Conservation (phyloP, 2,329 filamentous ascomycete genomes). For the Colletotrichum cereale region DNA sequence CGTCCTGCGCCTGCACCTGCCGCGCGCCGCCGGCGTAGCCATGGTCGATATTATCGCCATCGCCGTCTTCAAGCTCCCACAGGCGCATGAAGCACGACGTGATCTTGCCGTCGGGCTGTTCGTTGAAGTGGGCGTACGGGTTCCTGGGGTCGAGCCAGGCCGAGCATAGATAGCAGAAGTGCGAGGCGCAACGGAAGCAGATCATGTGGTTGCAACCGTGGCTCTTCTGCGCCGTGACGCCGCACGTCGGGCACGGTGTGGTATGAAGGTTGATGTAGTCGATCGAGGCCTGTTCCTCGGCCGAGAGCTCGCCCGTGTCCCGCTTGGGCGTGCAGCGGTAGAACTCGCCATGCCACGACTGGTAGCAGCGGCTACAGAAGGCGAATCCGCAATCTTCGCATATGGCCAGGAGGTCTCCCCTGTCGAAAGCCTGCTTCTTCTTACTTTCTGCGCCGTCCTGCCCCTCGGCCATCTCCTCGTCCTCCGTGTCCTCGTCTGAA, state of each 20-base stretch:
- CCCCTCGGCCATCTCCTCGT: constrained; percentile 50
- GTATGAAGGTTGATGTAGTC: constrained; percentile 87
- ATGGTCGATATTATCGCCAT: constrained; percentile 68
- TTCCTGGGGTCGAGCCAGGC: constrained; percentile 86
- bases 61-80: constrained; percentile 90
- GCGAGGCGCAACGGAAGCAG: constrained; percentile 88
- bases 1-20: constrained; percentile 1
- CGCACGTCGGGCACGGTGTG: constrained; percentile 90
- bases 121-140: constrained; percentile 91
- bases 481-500: constrained; percentile 62
- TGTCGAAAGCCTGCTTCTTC: constrained; percentile 51
- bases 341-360: constrained; percentile 95
- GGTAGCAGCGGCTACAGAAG: constrained; percentile 78
- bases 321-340: constrained; percentile 75
- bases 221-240: constrained; percentile 86
- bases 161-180: constrained; percentile 96
- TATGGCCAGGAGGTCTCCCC: constrained; percentile 78
- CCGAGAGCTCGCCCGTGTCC: constrained; percentile 77
- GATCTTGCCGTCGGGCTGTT: constrained; percentile 60
- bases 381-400: constrained; percentile 92
- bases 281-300: constrained; percentile 87
- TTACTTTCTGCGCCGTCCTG: constrained; percentile 38
- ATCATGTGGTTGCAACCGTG: constrained; percentile 98
- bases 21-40: constrained; percentile 56
- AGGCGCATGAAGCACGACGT: constrained; percentile 85